Evolutionary conservation across 331 rosid species (phyloP).

Genomic region (Quercus phellos): DNA sequence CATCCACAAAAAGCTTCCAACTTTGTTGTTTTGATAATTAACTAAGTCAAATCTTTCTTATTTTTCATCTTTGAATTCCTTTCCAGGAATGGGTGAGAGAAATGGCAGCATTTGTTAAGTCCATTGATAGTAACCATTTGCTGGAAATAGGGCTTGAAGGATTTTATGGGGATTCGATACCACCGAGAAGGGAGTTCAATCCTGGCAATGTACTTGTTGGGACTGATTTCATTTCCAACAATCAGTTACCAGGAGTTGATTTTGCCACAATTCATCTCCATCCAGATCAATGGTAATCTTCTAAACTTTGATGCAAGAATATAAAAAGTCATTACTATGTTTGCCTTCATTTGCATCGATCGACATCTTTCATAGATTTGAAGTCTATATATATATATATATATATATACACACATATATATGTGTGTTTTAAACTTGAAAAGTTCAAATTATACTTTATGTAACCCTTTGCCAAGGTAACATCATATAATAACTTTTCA

Average conservation of each 20-base stretch:
- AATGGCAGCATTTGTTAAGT: constrained; percentile 35
- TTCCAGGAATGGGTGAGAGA: constrained; percentile 37
- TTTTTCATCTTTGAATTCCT: too few relatives aligned
- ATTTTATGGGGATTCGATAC: constrained; percentile 25
- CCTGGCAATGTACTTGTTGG: constrained; percentile 29
- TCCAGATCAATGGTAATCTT: constrained; percentile 34
- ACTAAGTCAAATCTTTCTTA: too few relatives aligned
- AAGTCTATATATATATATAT: too few relatives aligned
- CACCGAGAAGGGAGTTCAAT: constrained; percentile 23
- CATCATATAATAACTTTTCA: too few relatives aligned
- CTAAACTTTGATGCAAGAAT: background rate
- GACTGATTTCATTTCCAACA: constrained; percentile 37
- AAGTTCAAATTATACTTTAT: too few relatives aligned
- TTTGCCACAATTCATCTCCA: constrained; percentile 40
- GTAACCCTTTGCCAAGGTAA: too few relatives aligned
- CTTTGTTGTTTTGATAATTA: background rate
- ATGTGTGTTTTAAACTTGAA: too few relatives aligned
- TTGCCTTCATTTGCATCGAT: too few relatives aligned
- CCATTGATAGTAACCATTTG: constrained; percentile 30
- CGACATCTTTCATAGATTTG: too few relatives aligned
- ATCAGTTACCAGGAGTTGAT: constrained; percentile 28
- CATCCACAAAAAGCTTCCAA: background rate
- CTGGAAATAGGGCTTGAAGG: constrained; percentile 40
- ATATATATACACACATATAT: too few relatives aligned
- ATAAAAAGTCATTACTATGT: background rate